These are phyloP conservation scores for Cicer cuneatum DNA, from an alignment of 306 rosid genomes.

Conservation along the genomic window DNA sequence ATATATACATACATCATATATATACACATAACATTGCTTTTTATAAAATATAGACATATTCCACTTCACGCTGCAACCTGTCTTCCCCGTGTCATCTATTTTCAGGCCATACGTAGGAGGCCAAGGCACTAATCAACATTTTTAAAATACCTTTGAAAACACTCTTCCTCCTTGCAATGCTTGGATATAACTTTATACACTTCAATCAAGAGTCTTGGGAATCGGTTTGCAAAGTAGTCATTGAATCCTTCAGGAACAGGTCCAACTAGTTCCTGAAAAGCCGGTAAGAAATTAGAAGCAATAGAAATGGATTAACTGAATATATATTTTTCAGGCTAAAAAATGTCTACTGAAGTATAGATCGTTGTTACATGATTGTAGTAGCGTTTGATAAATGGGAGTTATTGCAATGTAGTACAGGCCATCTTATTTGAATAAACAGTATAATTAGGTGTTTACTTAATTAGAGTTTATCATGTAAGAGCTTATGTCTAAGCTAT, in stretches of 20 bases:
- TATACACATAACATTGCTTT: not conserved
- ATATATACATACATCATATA: constrained; percentile 2
- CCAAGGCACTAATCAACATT: constrained; percentile 42
- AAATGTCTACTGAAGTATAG: no score
- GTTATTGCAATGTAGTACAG: no score
- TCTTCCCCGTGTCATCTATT: constrained; percentile 25
- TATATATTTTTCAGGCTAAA: no score
- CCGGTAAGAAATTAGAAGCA: constrained; percentile 13
- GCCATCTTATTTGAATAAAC: no score
- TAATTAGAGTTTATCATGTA: no score
- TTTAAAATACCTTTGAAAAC: constrained; percentile 59
- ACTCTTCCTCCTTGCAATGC: constrained; percentile 62
- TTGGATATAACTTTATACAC: constrained; percentile 59
- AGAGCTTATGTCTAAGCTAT: no score
- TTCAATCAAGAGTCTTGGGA: constrained; percentile 70
- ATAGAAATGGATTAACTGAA: not conserved
- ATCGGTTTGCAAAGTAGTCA: constrained; percentile 67
- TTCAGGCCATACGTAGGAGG: not conserved
- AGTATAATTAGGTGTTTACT: no score
- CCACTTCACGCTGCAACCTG: constrained; percentile 20
- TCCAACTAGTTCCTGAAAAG: constrained; percentile 60
- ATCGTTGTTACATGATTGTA: no score
- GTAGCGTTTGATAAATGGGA: no score
- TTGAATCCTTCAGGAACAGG: constrained; percentile 70
- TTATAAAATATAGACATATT: constrained; percentile 25